These are phyloP conservation scores for Phytophthora sojae DNA, from an alignment of 352 stramenopile species.

Conservation along the genomic window DNA sequence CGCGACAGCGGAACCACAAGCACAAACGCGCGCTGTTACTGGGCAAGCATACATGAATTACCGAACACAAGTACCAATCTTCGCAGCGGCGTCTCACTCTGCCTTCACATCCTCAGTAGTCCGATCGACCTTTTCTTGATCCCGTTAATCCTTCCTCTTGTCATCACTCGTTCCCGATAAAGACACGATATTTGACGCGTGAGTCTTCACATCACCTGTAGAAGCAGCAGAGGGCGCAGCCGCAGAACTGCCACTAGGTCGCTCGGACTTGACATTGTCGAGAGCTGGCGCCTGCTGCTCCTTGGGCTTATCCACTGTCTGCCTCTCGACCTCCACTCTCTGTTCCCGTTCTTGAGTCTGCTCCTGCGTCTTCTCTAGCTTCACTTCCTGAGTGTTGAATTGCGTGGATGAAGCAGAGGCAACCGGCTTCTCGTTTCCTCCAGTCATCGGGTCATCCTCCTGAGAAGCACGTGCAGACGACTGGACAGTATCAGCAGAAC, in stretches of 20 bases:
- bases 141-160: constrained; percentile 32
- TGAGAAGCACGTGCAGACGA: constrained; percentile 23
- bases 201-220: constrained; percentile 17
- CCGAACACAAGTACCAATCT: constrained; percentile 35
- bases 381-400: constrained; percentile 12
- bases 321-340: constrained; percentile 5
- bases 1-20: not conserved
- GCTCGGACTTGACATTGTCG: constrained; percentile 18
- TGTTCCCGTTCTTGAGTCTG: constrained; percentile 8
- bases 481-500: constrained; percentile 27
- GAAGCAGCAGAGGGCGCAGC: not conserved
- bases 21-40: constrained; percentile 10
- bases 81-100: constrained; percentile 19
- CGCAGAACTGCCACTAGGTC: constrained; percentile 11
- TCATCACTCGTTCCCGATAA: constrained; percentile 25
- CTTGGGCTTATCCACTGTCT: constrained; percentile 7
- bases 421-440: constrained; percentile 7
- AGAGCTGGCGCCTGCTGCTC: constrained; percentile 2
- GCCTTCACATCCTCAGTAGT: constrained; percentile 27
- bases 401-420: constrained; percentile 14
- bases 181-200: constrained; percentile 8
- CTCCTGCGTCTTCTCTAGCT: constrained; percentile 21
- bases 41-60: constrained; percentile 43
- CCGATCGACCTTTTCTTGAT: constrained; percentile 16
- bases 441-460: constrained; percentile 40